A percentile compares a stretch with the other conserved stretches of the same genome.
phyloP scores from a whole-genome alignment of 139 green algal species.

The Pleodorina starrii region DNA sequence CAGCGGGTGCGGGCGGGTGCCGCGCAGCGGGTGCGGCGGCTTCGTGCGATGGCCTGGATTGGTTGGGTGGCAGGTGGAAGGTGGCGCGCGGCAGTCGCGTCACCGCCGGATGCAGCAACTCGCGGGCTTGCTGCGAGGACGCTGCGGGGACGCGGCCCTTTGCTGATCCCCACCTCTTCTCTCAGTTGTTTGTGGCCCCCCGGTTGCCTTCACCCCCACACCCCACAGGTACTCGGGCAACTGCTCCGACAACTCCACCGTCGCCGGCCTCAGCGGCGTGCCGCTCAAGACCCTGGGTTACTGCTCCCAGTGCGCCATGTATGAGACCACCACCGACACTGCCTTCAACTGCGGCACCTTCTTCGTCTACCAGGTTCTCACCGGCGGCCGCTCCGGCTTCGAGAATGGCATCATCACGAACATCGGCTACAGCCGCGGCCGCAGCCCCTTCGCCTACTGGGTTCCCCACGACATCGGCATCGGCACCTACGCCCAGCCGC shows the following conservation, averaged over 20 bases:
- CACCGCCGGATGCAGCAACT: no score
- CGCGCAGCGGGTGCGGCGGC: no score
- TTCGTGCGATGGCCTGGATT: no score
- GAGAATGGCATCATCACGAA: background rate
- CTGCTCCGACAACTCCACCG: background rate
- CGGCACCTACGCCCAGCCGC: background rate
- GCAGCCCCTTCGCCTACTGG: slow-evolving; percentile 7
- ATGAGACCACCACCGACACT: background rate
- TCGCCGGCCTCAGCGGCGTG: background rate
- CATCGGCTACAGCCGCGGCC: background rate
- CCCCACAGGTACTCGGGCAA: background rate
- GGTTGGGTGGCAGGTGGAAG: no score
- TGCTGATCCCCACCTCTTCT: no score
- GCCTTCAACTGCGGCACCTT: slow-evolving; percentile 30
- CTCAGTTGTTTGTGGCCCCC: no score
- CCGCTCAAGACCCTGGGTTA: slow-evolving; percentile 16
- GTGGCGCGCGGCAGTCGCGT: no score
- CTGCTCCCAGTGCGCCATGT: slow-evolving; percentile 14
- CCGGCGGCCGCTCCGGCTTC: slow-evolving; percentile 10
- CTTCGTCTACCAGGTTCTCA: slow-evolving; percentile 11
- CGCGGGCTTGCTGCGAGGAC: no score
- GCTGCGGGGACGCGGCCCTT: no score
- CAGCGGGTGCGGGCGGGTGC: no score
- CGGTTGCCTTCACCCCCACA: no score
- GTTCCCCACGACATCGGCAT: slow-evolving; percentile 23